Evolutionary conservation across 371 early-diverging fungal species (phyloP).

Genomic region (Apophysomyces elegans): DNA sequence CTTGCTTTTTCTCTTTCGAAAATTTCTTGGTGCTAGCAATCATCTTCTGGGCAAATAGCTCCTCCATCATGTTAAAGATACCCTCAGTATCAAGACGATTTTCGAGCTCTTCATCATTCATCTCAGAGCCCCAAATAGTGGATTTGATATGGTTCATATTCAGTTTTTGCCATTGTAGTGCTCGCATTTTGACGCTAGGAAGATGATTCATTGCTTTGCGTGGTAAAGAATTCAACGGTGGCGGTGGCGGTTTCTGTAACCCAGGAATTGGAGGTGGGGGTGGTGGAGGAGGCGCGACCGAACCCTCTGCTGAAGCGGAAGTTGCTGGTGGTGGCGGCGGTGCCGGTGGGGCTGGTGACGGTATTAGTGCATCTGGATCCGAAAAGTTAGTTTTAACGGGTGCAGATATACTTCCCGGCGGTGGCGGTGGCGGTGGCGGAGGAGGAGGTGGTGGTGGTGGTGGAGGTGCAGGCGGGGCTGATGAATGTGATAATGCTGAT

Average conservation of each 20-base stretch:
- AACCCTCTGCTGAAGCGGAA: constrained; percentile 14
- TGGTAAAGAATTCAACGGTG: constrained; percentile 14
- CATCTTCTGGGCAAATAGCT: constrained; percentile 76
- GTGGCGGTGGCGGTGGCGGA: constrained; percentile 22
- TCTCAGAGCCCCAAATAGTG: constrained; percentile 56
- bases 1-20: constrained; percentile 41
- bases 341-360: constrained; percentile 26
- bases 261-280: constrained; percentile 23
- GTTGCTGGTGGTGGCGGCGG: constrained; percentile 31
- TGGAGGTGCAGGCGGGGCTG: constrained; percentile 6
- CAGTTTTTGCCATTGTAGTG: constrained; percentile 87
- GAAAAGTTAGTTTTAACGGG: neutral
- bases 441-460: constrained; percentile 13
- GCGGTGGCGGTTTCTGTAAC: neutral
- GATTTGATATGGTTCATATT: constrained; percentile 60
- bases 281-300: constrained; percentile 9
- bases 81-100: constrained; percentile 59
- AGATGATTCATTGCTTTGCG: constrained; percentile 68
- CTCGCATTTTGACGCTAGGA: constrained; percentile 76
- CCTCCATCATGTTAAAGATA: constrained; percentile 71
- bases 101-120: constrained; percentile 40
- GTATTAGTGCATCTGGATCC: constrained; percentile 4
- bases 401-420: constrained; percentile 15
- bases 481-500: constrained; percentile 13
- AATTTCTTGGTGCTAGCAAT: constrained; percentile 46